Evolutionary conservation across 1,284 basidiomycete species (phyloP), one percentile per base, ranked within the genome.

Genomic region (Sporisorium reilianum): DNA sequence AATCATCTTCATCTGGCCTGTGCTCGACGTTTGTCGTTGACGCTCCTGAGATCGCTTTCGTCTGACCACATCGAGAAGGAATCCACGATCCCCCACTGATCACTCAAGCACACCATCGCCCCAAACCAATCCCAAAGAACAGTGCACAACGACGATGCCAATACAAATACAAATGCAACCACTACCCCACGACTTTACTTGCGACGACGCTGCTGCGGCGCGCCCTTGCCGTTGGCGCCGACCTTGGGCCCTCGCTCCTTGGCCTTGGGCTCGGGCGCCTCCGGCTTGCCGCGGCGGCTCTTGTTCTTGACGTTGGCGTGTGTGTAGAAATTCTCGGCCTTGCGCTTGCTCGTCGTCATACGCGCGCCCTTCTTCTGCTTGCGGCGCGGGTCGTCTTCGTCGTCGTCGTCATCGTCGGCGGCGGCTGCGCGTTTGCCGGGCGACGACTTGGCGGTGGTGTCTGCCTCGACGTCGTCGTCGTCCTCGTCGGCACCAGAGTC

Each of bases 241-340:
- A 81, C 64, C 30, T 77, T 78, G 32, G 72, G 64, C 4, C 78
- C 79, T 28, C 79, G 68, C 61, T 80, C 75, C 53, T 72, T 75
- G n/a, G 64, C 52, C 63, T 72, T 71, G 18, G 67, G 65, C 25
- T 72, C 74, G 42, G 61, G 54, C 7, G 62, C 59, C 11, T 56
- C 71, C 16, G 69, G 64, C 56, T 76, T 74, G 57, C 91, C 90
- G 56, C 70, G 77, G 36, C 82, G 71, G 61, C 81, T 84, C 77
- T 81, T 80, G 79, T 84, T 84, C 81, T 85, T 85, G 65, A 85
- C 83, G 63, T 85, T 85, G 63, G 84, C 84, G 56, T 82, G 73
- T 16, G 83, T 84, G 87, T 94, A 97, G 88, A 95, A 99, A 87
- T 98, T 98, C 64, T 89, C 89, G 18, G 93, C 90, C 86, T 94